Base-by-base conservation (phyloP, 148 eudicot genomes). In the Arctostaphylos glauca region DNA sequence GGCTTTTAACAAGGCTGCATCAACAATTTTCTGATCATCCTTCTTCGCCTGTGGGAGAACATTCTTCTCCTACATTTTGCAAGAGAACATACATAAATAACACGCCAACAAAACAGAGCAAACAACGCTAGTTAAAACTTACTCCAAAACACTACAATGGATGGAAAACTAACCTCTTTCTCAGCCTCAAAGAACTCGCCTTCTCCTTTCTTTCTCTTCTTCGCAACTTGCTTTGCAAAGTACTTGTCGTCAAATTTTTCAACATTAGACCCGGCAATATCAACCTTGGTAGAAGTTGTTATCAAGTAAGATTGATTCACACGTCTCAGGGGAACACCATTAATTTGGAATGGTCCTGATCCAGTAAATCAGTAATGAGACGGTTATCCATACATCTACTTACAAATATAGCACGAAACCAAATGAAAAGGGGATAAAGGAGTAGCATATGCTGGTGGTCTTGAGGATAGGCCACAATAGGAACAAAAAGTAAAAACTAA, bases 21-120 rank as follows among this genome's bases (percentile, higher is more conserved):
- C 96, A 16, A 91, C 91, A 2, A 88, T 49, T 86, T 89, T 93
- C 83, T 93, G 94, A 23, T 90, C 92, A 74, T 93, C 96, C 60
- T 91, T 93, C 74, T 91, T 93, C 82, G 83, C 96, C 56, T 81
- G 86, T 4, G 94, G 94, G 55, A 91, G 92, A 3, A 81, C 87
- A 67, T 88, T 91, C 83, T 89, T 90, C 76, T 87, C 95, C 93
- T 92, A 67, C 79, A 80, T 75, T 72, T 53, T 5, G 13, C 1
- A 25, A 70, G n/a, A 16, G 10, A 52, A 52, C 48, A 13, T 12
- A 8, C 31, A 4, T 16, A 23, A 16, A 55, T 15, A 50, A 18
- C n/a, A 48, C 12, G 52, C 31, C 9, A 12, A 13, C 2, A 9
- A 46, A 53, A n/a, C 38, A 7, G 73, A 6, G 1, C 52, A 55